Evolutionary conservation across 2,329 filamentous ascomycete genomes (phyloP).

Genomic region (Zelopaecilomyces penicillatus): DNA sequence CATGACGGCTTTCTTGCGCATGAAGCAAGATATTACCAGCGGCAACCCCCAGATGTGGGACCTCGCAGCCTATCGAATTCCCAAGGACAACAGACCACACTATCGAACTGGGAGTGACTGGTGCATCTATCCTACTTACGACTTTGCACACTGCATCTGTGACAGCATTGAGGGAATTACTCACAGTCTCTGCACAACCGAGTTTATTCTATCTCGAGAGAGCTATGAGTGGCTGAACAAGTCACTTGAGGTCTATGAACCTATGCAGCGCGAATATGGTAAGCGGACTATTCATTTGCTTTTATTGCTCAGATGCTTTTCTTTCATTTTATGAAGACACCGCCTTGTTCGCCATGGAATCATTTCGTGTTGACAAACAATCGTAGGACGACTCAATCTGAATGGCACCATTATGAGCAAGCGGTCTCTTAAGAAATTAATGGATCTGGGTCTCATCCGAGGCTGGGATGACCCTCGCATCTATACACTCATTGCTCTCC

Average conservation of each 20-base stretch:
- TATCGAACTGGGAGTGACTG: constrained; percentile 74
- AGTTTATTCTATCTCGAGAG: constrained; percentile 75
- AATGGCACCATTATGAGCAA: constrained; percentile 83
- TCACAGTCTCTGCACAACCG: constrained; percentile 86
- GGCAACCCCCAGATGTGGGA: constrained; percentile 97
- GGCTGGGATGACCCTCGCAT: constrained; percentile 89
- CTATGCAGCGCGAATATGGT: constrained; percentile 85
- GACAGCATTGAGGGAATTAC: constrained; percentile 91
- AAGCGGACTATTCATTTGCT: constrained; percentile 1
- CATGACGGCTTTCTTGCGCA: constrained; percentile 74
- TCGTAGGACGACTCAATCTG: constrained; percentile 48
- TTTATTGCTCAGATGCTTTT: background rate
- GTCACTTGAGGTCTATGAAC: constrained; percentile 72
- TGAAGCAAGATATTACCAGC: constrained; percentile 82
- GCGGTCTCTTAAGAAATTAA: constrained; percentile 71
- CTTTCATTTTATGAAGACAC: background rate
- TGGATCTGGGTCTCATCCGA: constrained; percentile 68
- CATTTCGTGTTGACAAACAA: no score
- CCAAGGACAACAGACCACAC: constrained; percentile 61
- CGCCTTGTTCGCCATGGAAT: no score
- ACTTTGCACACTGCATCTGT: constrained; percentile 83
- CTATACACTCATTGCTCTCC: constrained; percentile 77
- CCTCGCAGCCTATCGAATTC: constrained; percentile 79
- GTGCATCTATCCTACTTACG: constrained; percentile 93
- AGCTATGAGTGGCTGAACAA: constrained; percentile 90